Evolutionary conservation across 164 flowering plant genomes (phyloP).

Genomic region (Tetrastigma voinierianum): DNA sequence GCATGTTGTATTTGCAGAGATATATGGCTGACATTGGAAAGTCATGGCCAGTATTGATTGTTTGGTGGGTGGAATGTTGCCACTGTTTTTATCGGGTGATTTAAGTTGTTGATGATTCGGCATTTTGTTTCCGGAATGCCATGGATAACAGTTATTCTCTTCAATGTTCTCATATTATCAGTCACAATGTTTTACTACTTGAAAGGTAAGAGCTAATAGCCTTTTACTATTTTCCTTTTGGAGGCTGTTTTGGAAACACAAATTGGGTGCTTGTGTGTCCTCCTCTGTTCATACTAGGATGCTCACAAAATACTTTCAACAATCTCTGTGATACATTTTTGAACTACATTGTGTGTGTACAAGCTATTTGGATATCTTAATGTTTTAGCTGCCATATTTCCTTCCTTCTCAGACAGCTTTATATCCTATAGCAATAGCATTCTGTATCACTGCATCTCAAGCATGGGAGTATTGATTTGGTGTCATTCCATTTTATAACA

Average conservation of each 20-base stretch:
- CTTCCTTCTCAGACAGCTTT: too few species aligned
- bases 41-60: slow-evolving; percentile 91
- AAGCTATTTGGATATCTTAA: too few species aligned
- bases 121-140: slow-evolving; percentile 97
- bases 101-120: slow-evolving; percentile 88
- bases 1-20: slow-evolving; percentile 54
- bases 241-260: background rate
- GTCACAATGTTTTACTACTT: slow-evolving; percentile 87
- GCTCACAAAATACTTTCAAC: too few species aligned
- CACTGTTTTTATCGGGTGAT: slow-evolving; percentile 79
- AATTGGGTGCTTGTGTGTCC: background rate
- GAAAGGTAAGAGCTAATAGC: slow-evolving; percentile 64
- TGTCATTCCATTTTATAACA: too few species aligned
- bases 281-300: too few species aligned
- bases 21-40: slow-evolving; percentile 95
- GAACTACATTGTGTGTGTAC: too few species aligned
- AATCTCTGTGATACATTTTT: too few species aligned
- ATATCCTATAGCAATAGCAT: too few species aligned
- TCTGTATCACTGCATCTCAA: too few species aligned
- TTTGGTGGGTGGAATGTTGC: slow-evolving; percentile 93
- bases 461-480: too few species aligned
- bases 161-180: slow-evolving; percentile 74
- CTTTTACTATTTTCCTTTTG: background rate
- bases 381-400: too few species aligned
- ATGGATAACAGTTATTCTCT: slow-evolving; percentile 87